A percentile compares a stretch with the other conserved stretches of the same genome.
These are phyloP conservation scores for Cystobasidiopsis lactophilus DNA, from an alignment of 768 basidiomycete species.

Conservation along the genomic window DNA sequence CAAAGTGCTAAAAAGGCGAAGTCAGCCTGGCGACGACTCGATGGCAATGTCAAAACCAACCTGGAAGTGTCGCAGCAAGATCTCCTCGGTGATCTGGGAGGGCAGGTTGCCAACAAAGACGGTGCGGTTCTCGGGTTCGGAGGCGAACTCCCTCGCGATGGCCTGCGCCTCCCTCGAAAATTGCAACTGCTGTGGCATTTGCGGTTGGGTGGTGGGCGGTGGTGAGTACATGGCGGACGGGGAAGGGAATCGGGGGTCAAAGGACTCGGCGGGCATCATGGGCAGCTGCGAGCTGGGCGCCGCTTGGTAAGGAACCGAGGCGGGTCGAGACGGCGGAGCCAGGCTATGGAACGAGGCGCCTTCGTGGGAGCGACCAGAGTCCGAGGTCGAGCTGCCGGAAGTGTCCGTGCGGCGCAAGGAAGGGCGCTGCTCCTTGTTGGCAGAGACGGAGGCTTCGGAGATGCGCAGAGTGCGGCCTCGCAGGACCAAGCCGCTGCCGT, in stretches of 20 bases:
- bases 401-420: too few relatives aligned
- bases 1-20: constrained; percentile 25
- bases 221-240: constrained; percentile 7
- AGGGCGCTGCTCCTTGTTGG: neutral
- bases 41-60: constrained; percentile 2
- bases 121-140: constrained; percentile 84
- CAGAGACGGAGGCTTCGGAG: constrained; percentile 16
- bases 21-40: constrained; percentile 8
- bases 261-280: neutral
- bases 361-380: neutral
- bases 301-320: too few relatives aligned
- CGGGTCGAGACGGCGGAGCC: too few relatives aligned
- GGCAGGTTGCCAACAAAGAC: constrained; percentile 78
- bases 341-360: too few relatives aligned
- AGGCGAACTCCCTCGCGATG: constrained; percentile 35
- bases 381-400: neutral
- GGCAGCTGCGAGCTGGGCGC: too few relatives aligned
- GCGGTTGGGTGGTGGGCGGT: too few relatives aligned
- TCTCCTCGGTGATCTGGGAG: constrained; percentile 70
- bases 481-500: constrained; percentile 11
- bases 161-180: too few relatives aligned
- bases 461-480: constrained; percentile 18
- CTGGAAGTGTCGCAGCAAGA: too few relatives aligned
- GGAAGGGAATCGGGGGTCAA: neutral
- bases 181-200: too few relatives aligned